phyloP scores from a whole-genome alignment of 495 filamentous ascomycete genomes.

The Bombardia bombarda region DNA sequence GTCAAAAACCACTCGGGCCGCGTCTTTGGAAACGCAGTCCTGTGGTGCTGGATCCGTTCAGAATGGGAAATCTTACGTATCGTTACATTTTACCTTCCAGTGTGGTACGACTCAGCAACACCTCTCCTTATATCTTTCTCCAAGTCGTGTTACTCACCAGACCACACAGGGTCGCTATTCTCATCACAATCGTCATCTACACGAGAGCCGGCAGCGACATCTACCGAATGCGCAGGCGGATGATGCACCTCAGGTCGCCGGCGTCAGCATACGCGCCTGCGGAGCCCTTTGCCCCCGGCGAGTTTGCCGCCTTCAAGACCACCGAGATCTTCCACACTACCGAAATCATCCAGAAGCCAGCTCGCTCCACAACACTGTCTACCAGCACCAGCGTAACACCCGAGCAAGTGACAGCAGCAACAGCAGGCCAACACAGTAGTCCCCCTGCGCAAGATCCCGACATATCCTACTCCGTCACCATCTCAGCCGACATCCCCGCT shows the following conservation, averaged over 20 bases:
- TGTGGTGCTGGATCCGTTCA: constrained; percentile 76
- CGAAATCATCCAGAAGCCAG: constrained; percentile 22
- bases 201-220: constrained; percentile 64
- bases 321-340: constrained; percentile 49
- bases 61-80: constrained; percentile 69
- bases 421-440: too few relatives aligned
- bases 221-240: constrained; percentile 45
- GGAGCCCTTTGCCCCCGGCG: constrained; percentile 9
- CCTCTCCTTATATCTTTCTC: not conserved
- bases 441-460: too few relatives aligned
- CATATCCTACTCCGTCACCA: constrained; percentile 40
- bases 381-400: not conserved
- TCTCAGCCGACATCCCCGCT: constrained; percentile 27
- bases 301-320: constrained; percentile 47
- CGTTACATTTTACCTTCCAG: constrained; percentile 71
- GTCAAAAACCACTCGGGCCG: constrained; percentile 41
- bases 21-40: constrained; percentile 68
- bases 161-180: constrained; percentile 47
- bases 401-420: not conserved
- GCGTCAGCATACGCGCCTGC: constrained; percentile 17
- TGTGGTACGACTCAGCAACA: constrained; percentile 50
- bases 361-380: not conserved
- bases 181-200: constrained; percentile 67
- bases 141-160: not conserved
- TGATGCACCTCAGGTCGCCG: constrained; percentile 29